These are phyloP conservation scores for Hapsidospora chrysogenum DNA, from an alignment of 495 filamentous ascomycete genomes.

Conservation along the genomic window DNA sequence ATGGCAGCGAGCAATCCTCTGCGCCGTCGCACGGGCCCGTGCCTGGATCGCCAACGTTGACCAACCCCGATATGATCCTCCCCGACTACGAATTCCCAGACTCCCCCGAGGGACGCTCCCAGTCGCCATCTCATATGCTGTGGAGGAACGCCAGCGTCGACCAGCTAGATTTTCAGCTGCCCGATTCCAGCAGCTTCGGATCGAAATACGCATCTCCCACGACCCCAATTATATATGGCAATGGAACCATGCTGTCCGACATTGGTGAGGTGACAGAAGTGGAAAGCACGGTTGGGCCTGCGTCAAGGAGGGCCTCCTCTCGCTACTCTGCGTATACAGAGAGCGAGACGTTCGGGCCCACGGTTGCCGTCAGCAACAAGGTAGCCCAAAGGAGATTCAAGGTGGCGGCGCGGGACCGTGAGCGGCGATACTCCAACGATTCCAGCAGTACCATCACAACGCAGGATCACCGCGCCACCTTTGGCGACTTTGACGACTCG, in stretches of 20 bases:
- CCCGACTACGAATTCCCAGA: constrained; percentile 42
- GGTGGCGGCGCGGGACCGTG: constrained; percentile 2
- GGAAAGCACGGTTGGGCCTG: constrained; percentile 28
- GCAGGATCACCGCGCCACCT: constrained; percentile 22
- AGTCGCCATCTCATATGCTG: constrained; percentile 23
- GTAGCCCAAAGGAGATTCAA: neutral
- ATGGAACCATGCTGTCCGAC: constrained; percentile 50
- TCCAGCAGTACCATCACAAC: constrained; percentile 34
- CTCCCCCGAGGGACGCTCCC: constrained; percentile 16
- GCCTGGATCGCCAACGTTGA: constrained; percentile 64
- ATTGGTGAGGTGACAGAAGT: constrained; percentile 55
- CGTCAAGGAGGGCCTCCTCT: neutral
- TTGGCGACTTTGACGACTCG: constrained; percentile 38
- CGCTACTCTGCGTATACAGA: neutral
- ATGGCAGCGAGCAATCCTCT: neutral
- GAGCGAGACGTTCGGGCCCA: neutral
- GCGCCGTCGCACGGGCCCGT: constrained; percentile 14
- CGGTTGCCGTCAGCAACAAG: neutral
- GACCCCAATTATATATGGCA: constrained; percentile 41
- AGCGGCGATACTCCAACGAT: constrained; percentile 25
- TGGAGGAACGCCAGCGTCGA: constrained; percentile 19
- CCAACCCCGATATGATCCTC: constrained; percentile 90
- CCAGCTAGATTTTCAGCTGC: constrained; percentile 18
- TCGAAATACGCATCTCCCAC: constrained; percentile 33
- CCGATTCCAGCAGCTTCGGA: constrained; percentile 16